Conservation (phyloP, 176 grass and related monocot species). For the Oryza meridionalis region DNA sequence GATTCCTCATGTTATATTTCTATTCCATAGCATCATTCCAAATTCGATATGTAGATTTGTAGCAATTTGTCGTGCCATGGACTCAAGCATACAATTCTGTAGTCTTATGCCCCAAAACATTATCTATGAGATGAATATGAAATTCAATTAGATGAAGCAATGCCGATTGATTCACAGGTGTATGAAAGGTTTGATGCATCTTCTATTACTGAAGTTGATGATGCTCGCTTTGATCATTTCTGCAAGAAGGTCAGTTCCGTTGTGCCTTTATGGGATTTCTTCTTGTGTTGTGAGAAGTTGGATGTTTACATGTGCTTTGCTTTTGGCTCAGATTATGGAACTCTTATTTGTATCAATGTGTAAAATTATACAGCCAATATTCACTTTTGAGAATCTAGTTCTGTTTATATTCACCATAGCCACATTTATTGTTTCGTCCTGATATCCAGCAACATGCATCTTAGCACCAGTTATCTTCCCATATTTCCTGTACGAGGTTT, state of each 20-base stretch:
- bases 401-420: neutral
- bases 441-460: neutral
- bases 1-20: conserved; percentile 23
- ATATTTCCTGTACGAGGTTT: neutral
- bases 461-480: neutral
- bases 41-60: conserved; percentile 15
- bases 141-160: neutral
- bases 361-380: neutral
- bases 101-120: conserved; percentile 9
- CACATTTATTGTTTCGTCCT: neutral
- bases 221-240: conserved; percentile 83
- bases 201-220: conserved; percentile 70
- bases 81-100: conserved; percentile 8
- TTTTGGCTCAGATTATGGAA: conserved; percentile 22
- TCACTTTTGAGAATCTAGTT: neutral
- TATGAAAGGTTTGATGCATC: conserved; percentile 79
- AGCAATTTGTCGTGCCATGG: conserved; percentile 13
- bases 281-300: neutral
- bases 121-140: conserved; percentile 19
- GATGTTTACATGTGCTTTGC: neutral
- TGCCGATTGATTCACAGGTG: conserved; percentile 59
- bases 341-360: conserved; percentile 1
- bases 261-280: conserved; percentile 38
- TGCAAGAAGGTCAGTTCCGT: conserved; percentile 70
- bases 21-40: conserved; percentile 7